Conservation (phyloP, 805 yeast genomes). For the Monosporozyma aquatica region DNA sequence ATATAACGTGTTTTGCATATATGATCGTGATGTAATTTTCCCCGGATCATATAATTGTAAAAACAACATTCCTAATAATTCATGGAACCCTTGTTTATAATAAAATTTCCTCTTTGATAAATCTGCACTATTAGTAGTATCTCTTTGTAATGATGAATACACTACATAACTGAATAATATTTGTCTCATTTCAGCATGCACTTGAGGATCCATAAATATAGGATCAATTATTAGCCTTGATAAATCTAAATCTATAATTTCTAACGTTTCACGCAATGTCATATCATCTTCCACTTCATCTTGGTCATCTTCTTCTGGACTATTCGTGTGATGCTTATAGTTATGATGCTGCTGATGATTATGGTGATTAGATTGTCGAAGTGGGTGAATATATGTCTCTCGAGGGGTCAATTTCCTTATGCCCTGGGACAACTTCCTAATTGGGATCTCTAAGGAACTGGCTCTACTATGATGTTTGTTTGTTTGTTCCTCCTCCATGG, state of each 20-base stretch:
- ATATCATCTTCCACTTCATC: slow-evolving; percentile 4
- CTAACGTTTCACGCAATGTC: slow-evolving; percentile 19
- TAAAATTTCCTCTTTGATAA: slow-evolving; percentile 3
- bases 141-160: not conserved
- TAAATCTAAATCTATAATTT: slow-evolving; percentile 25
- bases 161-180: slow-evolving; percentile 19
- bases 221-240: slow-evolving; percentile 22
- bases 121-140: slow-evolving; percentile 1
- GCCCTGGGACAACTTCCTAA: slow-evolving; percentile 7
- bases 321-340: not conserved
- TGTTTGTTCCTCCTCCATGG: too few relatives aligned
- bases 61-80: slow-evolving; percentile 23
- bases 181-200: slow-evolving; percentile 21
- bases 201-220: slow-evolving; percentile 12
- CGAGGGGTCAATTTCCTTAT: slow-evolving; percentile 22
- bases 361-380: slow-evolving; percentile 1
- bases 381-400: slow-evolving; percentile 10
- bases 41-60: slow-evolving; percentile 16
- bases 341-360: not conserved
- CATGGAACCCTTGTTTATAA: slow-evolving; percentile 30
- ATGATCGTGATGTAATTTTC: slow-evolving; percentile 1
- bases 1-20: slow-evolving; percentile 13
- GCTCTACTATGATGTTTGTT: slow-evolving; percentile 1
- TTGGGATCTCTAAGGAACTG: not conserved
- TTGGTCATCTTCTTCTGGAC: not conserved